Conservation (phyloP, 225 moss, liverwort and hornwort genomes). For the Marchantia paleacea region DNA sequence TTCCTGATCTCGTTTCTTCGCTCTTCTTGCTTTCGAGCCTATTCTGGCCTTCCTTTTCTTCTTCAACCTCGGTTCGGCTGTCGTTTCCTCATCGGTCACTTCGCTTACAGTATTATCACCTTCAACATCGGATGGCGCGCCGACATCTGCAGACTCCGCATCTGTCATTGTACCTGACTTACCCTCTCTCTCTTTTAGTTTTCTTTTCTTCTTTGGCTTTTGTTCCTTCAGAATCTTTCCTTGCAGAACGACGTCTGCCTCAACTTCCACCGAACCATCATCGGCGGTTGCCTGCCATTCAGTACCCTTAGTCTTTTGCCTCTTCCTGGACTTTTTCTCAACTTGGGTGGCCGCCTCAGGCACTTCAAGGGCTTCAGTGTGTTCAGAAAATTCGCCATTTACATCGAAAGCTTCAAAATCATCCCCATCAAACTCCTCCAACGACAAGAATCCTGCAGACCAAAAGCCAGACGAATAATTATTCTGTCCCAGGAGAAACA, state of each 20-base stretch:
- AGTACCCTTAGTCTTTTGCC: constrained; percentile 7
- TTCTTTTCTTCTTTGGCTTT: constrained; percentile 2
- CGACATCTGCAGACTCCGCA: background rate
- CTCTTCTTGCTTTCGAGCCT: constrained; percentile 54
- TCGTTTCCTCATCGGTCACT: background rate
- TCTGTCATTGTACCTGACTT: background rate
- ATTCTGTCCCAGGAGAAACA: background rate
- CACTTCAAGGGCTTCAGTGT: background rate
- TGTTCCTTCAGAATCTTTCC: background rate
- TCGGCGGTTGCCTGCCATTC: background rate
- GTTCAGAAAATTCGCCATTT: background rate
- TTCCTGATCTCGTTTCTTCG: constrained; percentile 37
- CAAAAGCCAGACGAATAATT: background rate
- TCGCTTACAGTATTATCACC: background rate
- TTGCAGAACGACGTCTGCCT: background rate
- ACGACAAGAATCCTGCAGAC: constrained; percentile 57
- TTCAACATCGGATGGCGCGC: background rate
- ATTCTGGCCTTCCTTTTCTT: constrained; percentile 27
- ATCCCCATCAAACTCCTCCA: constrained; percentile 67
- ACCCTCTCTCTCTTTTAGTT: background rate
- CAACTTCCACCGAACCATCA: background rate
- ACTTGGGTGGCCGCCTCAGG: background rate
- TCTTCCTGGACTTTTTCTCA: constrained; percentile 19
- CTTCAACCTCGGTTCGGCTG: background rate
- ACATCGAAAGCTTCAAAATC: constrained; percentile 31